Base-by-base conservation (phyloP, 2,329 filamentous ascomycete species). In the Microthyrium microscopicum region DNA sequence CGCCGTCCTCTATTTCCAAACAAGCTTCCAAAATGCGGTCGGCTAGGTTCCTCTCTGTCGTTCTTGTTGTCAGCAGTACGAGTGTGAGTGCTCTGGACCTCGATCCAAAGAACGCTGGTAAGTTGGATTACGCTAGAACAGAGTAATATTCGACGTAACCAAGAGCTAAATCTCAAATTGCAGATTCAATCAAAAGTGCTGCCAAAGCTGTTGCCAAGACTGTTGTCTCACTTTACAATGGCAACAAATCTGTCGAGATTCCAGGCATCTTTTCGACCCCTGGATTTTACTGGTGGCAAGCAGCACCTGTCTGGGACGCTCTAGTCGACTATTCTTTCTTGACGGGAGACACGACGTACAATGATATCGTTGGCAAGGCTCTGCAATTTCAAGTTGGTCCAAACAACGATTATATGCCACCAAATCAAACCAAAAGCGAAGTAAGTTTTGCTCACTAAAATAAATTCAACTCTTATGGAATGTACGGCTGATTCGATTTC, bases 221-320 rank as follows among this genome's bases (percentile, higher is more conserved):
- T 20, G 11, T 19, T 19, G 15, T 31, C 9, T 31, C 29, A 7
- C 9, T 8, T 19, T 17, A 79, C 52, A 63, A 59, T 2, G 74
- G 74, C 31, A 75, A 75, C 44, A 54, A 60, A 21, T 64, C 62
- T n/a, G 59, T 64, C 28, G 63, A 70, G 53, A 63, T 64, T 7
- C 63, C 75, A 26, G 73, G 64, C 33, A 68, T 77, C 42, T 62
- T 57, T 53, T 53, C 21, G 47, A 50, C 21, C 53, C 54, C 6
- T 57, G 57, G 46, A 57, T 51, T 43, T 57, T 54, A 53, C 44
- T 57, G 54, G 54, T 57, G 54, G 54, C 52, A 56, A 40, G 50
- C 47, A 16, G 54, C 53, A 22, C 53, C 53, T 38, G 54, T 56
- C 50, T 56, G 50, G 40, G 48, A 44, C 13, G 8, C 29, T 45